Conservation (phyloP, 768 basidiomycete species). For the Suillus subaureus region DNA sequence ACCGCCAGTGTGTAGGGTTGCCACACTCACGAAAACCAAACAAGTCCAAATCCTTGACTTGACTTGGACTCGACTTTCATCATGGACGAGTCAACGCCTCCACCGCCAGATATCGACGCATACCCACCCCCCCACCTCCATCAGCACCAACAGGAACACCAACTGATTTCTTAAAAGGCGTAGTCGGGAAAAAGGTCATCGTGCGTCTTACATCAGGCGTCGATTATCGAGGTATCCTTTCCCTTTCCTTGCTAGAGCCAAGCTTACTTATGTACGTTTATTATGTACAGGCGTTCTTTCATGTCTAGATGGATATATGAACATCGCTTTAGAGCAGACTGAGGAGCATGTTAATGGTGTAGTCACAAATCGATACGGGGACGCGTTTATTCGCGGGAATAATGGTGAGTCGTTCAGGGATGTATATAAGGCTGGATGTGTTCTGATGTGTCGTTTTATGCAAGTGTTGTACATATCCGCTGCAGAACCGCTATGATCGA, state of each 20-base stretch:
- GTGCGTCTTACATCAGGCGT: conserved; percentile 91
- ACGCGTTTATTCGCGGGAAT: conserved; percentile 94
- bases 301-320: conserved; percentile 99
- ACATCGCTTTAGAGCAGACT: conserved; percentile 96
- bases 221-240: conserved; percentile 78
- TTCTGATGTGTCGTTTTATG: neutral
- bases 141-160: conserved; percentile 70
- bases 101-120: conserved; percentile 41
- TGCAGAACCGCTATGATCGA: conserved; percentile 53
- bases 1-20: too few species aligned
- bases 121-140: conserved; percentile 49
- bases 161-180: conserved; percentile 91
- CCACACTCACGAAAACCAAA: too few species aligned
- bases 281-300: conserved; percentile 73
- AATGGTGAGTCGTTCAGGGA: conserved; percentile 60
- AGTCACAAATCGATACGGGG: conserved; percentile 90
- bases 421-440: neutral
- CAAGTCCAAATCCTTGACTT: conserved; percentile 18
- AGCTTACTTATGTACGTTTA: neutral
- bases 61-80: conserved; percentile 4
- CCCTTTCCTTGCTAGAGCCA: conserved; percentile 6
- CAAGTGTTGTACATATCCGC: conserved; percentile 81
- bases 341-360: conserved; percentile 91
- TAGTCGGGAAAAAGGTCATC: conserved; percentile 94
- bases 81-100: conserved; percentile 34